Conservation (phyloP, 805 yeast species). For the Yarrowia sp. region DNA sequence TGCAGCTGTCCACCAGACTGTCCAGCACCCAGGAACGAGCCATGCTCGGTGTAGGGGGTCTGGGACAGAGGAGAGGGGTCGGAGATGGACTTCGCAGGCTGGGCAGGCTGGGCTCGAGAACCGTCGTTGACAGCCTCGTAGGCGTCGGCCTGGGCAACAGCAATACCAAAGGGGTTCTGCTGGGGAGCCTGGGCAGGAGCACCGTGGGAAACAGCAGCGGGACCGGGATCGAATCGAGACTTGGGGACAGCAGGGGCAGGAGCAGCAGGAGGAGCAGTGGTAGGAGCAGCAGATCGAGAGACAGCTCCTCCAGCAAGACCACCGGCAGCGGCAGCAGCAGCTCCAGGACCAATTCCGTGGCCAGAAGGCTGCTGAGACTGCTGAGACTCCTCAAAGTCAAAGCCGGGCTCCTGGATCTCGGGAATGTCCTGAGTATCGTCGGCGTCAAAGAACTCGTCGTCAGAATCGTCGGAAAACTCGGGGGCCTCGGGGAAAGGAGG, state of each 20-base stretch:
- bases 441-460: constrained; percentile 51
- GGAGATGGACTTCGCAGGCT: constrained; percentile 29
- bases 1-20: constrained; percentile 18
- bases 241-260: constrained; percentile 18
- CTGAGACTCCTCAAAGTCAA: constrained; percentile 22
- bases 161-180: constrained; percentile 9
- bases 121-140: constrained; percentile 22
- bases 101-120: constrained; percentile 15
- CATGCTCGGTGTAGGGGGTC: constrained; percentile 27
- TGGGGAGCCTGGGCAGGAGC: background rate
- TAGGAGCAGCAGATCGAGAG: constrained; percentile 16
- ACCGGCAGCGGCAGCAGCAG: background rate
- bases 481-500: constrained; percentile 48
- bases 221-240: constrained; percentile 32
- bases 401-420: constrained; percentile 31
- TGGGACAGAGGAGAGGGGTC: constrained; percentile 20
- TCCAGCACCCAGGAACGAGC: constrained; percentile 1
- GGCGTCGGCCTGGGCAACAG: constrained; percentile 34
- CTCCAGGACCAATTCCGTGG: background rate
- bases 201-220: background rate
- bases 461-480: constrained; percentile 48
- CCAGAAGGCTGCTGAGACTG: background rate
- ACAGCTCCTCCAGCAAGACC: background rate
- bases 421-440: constrained; percentile 42
- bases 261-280: constrained; percentile 6